Base-by-base conservation (phyloP, 345 rosid genomes). In the Citrus sp. region DNA sequence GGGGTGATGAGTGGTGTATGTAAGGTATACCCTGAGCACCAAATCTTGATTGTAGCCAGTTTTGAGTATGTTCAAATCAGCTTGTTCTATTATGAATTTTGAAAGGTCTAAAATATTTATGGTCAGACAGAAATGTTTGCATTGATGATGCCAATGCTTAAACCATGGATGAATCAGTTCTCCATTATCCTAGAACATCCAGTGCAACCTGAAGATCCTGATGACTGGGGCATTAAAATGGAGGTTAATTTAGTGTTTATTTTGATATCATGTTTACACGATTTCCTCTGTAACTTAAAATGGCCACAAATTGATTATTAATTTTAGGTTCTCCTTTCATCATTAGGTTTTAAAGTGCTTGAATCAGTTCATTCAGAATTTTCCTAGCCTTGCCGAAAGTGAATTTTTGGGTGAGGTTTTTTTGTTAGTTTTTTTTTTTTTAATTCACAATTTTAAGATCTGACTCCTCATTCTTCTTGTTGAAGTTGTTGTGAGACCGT, bases 211-310 rank as follows among this genome's bases (percentile, higher is more conserved):
- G 98, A 93, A 87, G 96, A 95, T 88, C 97, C 98, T 58, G 93
- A 95, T 84, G 98, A 95, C 80, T 95, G 98, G 98, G 86, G 89
- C 83, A 58, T 92, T 80, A 92, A 95, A 89, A 90, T 87, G 94
- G 98, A 93, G 98, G 98, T 95, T 82, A 64, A 84, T 63, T 69
- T 74, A 30, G 21, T 78, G 59, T 56, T 79, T 3, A 0, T 27
- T 27, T 76, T 14, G 7, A 7, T n/a, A 25, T 28, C 65, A 56
- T 73, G 58, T 51, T 73, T 65, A 6, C 67, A 3, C 49, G 65
- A 19, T 25, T 65, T 59, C 60, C 56, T 67, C 32, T 4, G 4
- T 76, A 24, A 72, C 60, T 38, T 59, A 46, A n/a, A 71, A 55
- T 61, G 27, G 37, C 51, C 37, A 19, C 42, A 38, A 38, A 35